phyloP scores from a whole-genome alignment of 2,329 filamentous ascomycete species.

The Neospermospora avenae region DNA sequence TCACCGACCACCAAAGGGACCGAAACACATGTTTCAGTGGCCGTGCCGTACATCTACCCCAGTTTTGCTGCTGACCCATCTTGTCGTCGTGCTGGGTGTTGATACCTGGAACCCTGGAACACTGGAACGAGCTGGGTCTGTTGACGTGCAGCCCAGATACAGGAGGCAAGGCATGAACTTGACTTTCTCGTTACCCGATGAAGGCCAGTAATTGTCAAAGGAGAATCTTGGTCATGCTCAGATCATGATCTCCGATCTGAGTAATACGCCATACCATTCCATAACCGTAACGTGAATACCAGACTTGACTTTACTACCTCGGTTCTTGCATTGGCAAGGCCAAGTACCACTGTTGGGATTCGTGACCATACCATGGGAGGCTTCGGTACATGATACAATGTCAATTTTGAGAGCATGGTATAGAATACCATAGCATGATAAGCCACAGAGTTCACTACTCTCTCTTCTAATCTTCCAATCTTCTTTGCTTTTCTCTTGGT shows the following conservation, averaged over 20 bases:
- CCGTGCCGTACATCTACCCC: neutral
- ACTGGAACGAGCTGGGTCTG: neutral
- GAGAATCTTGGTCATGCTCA: conserved; percentile 4
- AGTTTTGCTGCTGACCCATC: neutral
- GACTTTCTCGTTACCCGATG: neutral
- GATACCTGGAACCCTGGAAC: neutral
- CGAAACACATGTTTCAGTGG: conserved; percentile 1
- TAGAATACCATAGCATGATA: neutral
- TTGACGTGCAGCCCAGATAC: neutral
- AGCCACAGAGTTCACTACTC: neutral
- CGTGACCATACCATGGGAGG: too few relatives aligned
- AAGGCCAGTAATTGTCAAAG: neutral
- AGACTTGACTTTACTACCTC: neutral
- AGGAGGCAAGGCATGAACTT: neutral
- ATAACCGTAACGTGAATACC: neutral
- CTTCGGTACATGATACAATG: neutral
- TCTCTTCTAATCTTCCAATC: neutral
- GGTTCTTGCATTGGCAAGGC: neutral
- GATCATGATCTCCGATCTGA: conserved; percentile 2
- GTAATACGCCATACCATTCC: neutral
- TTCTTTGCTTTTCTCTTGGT: neutral
- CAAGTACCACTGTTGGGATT: too few relatives aligned
- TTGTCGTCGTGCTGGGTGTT: neutral
- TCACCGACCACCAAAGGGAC: neutral
- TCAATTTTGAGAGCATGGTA: neutral